Base-by-base conservation (phyloP, 1,284 basidiomycete genomes). In the Rhodotorula sp. region DNA sequence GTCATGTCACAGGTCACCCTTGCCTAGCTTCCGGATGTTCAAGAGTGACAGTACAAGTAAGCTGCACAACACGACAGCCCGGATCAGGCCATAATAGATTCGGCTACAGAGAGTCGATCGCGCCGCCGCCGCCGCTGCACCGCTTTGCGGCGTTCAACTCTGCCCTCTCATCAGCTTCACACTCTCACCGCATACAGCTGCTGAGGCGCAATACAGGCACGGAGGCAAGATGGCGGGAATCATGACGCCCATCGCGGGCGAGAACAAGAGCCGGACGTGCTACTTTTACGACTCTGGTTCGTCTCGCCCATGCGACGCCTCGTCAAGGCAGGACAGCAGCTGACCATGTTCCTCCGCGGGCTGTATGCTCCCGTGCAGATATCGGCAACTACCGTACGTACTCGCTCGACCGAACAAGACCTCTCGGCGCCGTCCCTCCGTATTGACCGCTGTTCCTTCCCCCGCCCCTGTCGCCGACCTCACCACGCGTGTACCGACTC, bases 231-330 rank as follows among this genome's bases (percentile, higher is more conserved):
- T 72, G 70, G 52, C 67, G 23, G 74, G 72, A 3, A 67, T 76
- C 64, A 70, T 76, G 65, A 67, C 64, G 8, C 75, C 75, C 26
- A 75, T 76, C 47, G 65, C 71, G 23, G 73, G 73, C 46, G 64
- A 76, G 75, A 51, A 51, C 54, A 76, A 76, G 70, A 71, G 70
- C 68, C 58, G 70, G 23, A 76, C 75, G 3, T 76, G 83, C 80
- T 75, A 84, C 79, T 84, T 84, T 75, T 84, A 83, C 76, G 97
- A 99, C 83, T 97, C 94, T 26, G 97, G 99, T 82, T 93, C 97
- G 75, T 69, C 20, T 21, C 23, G 7, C 15, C 18, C n/a, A 23
- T 29, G 18, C 56, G 21, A 10, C 21, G 39, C 58, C 26, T 46
- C 34, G 3, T 4, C n/a, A 48, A 14, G 43, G 21, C 5, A 8